Conservation (phyloP, 2,329 filamentous ascomycete genomes). For the Colletotrichum sp. region DNA sequence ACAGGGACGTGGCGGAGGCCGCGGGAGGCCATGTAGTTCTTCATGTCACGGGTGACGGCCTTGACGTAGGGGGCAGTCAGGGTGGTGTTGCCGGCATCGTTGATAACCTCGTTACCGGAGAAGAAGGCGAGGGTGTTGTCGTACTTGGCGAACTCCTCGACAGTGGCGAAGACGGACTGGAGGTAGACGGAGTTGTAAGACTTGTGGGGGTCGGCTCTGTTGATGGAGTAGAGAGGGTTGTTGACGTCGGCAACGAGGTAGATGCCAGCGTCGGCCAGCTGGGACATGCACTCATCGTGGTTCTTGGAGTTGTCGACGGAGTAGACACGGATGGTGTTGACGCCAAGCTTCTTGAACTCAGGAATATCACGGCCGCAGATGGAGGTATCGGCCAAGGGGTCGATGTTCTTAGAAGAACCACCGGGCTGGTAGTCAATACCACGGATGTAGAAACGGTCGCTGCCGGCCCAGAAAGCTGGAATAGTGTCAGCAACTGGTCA, state of each 20-base stretch:
- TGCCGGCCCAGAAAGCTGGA: slow-evolving; percentile 61
- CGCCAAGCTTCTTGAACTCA: slow-evolving; percentile 82
- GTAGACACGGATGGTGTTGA: slow-evolving; percentile 94
- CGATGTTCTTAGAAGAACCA: slow-evolving; percentile 59
- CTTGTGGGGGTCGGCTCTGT: slow-evolving; percentile 71
- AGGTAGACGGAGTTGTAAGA: slow-evolving; percentile 92
- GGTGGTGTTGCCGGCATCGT: slow-evolving; percentile 68
- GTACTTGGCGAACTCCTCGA: slow-evolving; percentile 84
- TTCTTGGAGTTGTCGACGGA: slow-evolving; percentile 81
- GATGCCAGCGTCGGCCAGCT: slow-evolving; percentile 82
- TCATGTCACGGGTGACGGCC: slow-evolving; percentile 79
- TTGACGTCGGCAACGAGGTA: slow-evolving; percentile 93
- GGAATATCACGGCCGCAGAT: slow-evolving; percentile 81
- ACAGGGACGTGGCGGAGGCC: slow-evolving; percentile 73
- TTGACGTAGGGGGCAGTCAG: slow-evolving; percentile 76
- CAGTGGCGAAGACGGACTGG: slow-evolving; percentile 83
- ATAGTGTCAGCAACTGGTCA: slow-evolving; percentile 19
- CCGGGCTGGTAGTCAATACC: slow-evolving; percentile 70
- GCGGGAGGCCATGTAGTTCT: slow-evolving; percentile 69
- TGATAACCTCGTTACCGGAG: slow-evolving; percentile 82
- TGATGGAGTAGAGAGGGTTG: slow-evolving; percentile 87
- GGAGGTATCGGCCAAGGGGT: slow-evolving; percentile 76
- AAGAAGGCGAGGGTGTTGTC: slow-evolving; percentile 88
- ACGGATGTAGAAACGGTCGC: slow-evolving; percentile 62
- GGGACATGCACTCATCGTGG: slow-evolving; percentile 86